Evolutionary conservation across 2,329 filamentous ascomycete genomes (phyloP).

Genomic region (Orbilia ellipsospora): DNA sequence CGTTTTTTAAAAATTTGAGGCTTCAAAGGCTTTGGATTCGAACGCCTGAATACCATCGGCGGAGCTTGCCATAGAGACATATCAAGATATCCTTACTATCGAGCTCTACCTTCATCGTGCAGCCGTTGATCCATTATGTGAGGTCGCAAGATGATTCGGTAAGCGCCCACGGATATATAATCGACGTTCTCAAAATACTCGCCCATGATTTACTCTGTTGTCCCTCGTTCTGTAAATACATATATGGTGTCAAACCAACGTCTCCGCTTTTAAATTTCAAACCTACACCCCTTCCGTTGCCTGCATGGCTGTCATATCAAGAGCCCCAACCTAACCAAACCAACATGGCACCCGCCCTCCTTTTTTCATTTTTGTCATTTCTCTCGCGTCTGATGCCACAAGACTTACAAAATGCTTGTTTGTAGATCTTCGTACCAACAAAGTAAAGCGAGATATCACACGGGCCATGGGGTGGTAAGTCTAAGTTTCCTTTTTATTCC

Average conservation of each 20-base stretch:
- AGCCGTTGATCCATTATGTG: too few relatives aligned
- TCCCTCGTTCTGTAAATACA: neutral
- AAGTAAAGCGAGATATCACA: too few relatives aligned
- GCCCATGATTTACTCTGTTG: neutral
- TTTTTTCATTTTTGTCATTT: slow-evolving; percentile 24
- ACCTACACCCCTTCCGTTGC: neutral
- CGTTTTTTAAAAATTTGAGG: too few relatives aligned
- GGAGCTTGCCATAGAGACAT: too few relatives aligned
- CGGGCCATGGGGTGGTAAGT: neutral
- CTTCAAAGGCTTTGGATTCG: too few relatives aligned
- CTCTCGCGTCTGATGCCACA: neutral
- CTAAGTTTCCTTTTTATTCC: neutral
- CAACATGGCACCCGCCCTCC: neutral
- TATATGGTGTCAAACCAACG: too few relatives aligned
- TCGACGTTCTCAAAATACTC: neutral
- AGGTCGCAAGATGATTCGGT: neutral
- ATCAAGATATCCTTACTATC: too few relatives aligned
- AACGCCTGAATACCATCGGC: too few relatives aligned
- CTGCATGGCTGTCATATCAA: neutral
- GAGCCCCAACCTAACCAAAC: neutral
- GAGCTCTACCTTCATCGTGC: too few relatives aligned
- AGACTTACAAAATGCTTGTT: slow-evolving; percentile 23
- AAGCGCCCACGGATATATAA: neutral
- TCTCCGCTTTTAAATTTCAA: neutral
- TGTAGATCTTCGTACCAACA: slow-evolving; percentile 18